Evolutionary conservation across 1,284 basidiomycete genomes (phyloP).

Genomic region (Apiotrichum sp.): DNA sequence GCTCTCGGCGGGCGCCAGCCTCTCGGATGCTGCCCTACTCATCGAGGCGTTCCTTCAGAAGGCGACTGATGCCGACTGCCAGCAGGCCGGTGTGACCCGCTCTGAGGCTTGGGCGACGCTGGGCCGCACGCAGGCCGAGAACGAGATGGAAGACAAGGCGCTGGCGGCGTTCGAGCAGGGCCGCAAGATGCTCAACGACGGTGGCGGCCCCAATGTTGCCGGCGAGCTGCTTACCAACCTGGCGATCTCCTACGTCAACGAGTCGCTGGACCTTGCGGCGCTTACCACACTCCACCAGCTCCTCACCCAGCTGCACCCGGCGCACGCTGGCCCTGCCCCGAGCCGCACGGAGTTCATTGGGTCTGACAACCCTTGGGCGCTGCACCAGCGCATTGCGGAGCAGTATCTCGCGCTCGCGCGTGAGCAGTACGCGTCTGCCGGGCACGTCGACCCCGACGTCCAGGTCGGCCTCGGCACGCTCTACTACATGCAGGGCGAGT

Average conservation of each 20-base stretch:
- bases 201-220: conserved; percentile 59
- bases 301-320: conserved; percentile 72
- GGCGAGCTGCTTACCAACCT: conserved; percentile 81
- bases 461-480: conserved; percentile 90
- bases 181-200: conserved; percentile 58
- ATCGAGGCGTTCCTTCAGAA: conserved; percentile 75
- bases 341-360: conserved; percentile 20
- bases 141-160: conserved; percentile 63
- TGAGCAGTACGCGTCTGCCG: conserved; percentile 61
- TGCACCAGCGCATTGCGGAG: conserved; percentile 74
- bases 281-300: conserved; percentile 83
- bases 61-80: conserved; percentile 26
- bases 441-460: conserved; percentile 77
- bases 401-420: conserved; percentile 80
- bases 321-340: conserved; percentile 47
- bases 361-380: conserved; percentile 70
- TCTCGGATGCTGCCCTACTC: conserved; percentile 75
- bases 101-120: conserved; percentile 84
- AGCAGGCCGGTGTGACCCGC: conserved; percentile 52
- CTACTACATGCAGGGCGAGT: conserved; percentile 66
- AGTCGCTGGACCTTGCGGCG: conserved; percentile 82
- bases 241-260: conserved; percentile 96
- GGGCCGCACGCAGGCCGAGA: conserved; percentile 92
- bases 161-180: conserved; percentile 59
- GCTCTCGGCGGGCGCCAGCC: conserved; percentile 69